Evolutionary conservation across 495 filamentous ascomycete genomes (phyloP).

Genomic region (Aspergillus leporis): DNA sequence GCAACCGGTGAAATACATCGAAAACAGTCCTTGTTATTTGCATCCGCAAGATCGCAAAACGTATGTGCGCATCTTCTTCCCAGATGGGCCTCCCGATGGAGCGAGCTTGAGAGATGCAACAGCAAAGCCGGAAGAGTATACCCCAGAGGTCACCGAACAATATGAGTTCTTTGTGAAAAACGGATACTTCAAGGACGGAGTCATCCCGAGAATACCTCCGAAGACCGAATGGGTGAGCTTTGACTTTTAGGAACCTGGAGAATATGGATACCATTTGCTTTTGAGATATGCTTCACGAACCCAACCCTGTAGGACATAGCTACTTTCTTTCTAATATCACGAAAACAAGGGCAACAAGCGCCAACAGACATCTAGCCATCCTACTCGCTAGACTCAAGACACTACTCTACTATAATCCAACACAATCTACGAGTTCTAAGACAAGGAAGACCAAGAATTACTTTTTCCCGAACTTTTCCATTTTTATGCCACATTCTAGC

Average conservation of each 20-base stretch:
- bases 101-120: constrained; percentile 40
- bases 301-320: constrained; percentile 4
- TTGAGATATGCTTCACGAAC: background rate
- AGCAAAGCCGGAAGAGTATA: constrained; percentile 41
- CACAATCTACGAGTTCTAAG: constrained; percentile 16
- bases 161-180: constrained; percentile 61
- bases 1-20: constrained; percentile 53
- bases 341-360: background rate
- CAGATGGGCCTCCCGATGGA: constrained; percentile 64
- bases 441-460: constrained; percentile 11
- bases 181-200: constrained; percentile 61
- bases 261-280: background rate
- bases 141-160: constrained; percentile 50
- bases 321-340: background rate
- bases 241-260: constrained; percentile 52
- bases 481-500: constrained; percentile 37
- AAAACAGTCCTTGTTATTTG: constrained; percentile 51
- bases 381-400: background rate
- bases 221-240: constrained; percentile 72
- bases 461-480: constrained; percentile 39
- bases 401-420: background rate
- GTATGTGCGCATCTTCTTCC: constrained; percentile 64
- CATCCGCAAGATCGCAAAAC: constrained; percentile 48
- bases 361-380: background rate
- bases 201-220: constrained; percentile 71